A percentile compares a stretch with the other conserved stretches of the same genome.
phyloP scores from a whole-genome alignment of 257 asterid species.

The Sherardia arvensis region DNA sequence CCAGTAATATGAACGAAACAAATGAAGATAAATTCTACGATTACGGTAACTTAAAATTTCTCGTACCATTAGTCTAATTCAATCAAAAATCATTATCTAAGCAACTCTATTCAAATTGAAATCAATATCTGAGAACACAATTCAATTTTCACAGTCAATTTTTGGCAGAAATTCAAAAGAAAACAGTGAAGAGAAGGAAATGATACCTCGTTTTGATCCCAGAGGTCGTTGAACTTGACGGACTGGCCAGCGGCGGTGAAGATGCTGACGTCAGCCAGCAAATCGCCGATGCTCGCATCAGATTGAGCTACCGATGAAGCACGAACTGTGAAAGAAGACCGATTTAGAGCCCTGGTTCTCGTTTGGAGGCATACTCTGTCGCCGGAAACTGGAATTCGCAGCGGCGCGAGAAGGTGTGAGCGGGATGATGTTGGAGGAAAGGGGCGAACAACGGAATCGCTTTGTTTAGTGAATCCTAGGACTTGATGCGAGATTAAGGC shows the following conservation, averaged over 20 bases:
- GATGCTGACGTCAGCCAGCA: constrained; percentile 52
- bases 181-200: neutral
- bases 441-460: constrained; percentile 5
- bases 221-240: constrained; percentile 59
- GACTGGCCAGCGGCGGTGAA: constrained; percentile 63
- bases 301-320: constrained; percentile 31
- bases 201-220: constrained; percentile 69
- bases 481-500: constrained; percentile 20
- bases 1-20: neutral
- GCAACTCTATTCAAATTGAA: neutral
- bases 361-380: neutral
- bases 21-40: neutral
- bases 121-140: neutral
- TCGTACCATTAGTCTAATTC: neutral
- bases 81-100: neutral
- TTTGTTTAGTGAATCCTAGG: constrained; percentile 9
- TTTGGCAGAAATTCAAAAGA: neutral
- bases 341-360: constrained; percentile 7
- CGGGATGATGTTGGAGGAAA: constrained; percentile 13
- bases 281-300: constrained; percentile 39
- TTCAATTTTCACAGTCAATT: neutral
- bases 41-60: neutral
- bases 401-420: constrained; percentile 12
- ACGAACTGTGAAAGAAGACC: constrained; percentile 15
- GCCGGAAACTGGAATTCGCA: constrained; percentile 12